Evolutionary conservation across 805 yeast genomes (phyloP), one percentile per base, ranked within the genome.

Genomic region (Starmerella vitae): DNA sequence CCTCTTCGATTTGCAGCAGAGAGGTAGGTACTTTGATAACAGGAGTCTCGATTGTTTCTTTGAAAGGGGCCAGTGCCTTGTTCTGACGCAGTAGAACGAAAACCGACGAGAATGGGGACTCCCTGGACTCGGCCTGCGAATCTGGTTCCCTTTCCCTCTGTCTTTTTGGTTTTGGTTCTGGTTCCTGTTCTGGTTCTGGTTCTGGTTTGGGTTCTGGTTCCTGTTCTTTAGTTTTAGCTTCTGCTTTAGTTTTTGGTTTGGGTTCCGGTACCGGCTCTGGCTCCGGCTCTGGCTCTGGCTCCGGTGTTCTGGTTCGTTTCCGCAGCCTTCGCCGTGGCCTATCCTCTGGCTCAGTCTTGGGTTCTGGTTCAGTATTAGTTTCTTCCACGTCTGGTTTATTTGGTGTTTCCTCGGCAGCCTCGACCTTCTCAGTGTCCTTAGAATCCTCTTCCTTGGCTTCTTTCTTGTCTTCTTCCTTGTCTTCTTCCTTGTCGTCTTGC

Each of bases 21-120:
- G 18, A 15, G 7, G 35, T 34, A 12, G 43, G 46, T 4, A 28
- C 10, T n/a, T 26, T 19, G 10, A 36, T 29, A 3, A 30, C 27
- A 8, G 35, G 25, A 12, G 34, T 20, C n/a, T 10, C 18, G 10
- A 13, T 8, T 10, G 25, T 5, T 12, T 9, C 34, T 4, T 20
- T 7, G 14, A 31, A 20, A 5, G 24, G 25, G 10, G 19, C 12
- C 14, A 31, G 12, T 17, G 34, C 14, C 17, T 13, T 17, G 17
- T 5, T 14, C 8, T 5, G 6, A 13, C 6, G 5, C 20, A 30
- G 18, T 8, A 12, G 12, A 7, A 8, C 26, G 12, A 22, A 22
- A 7, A 22, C 10, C 26, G 26, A 4, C 10, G 29, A n/a, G 29
- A 15, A 15, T 28, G 31, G 31, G 18, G 31, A 10, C 9, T 15